Evolutionary conservation across 768 basidiomycete genomes (phyloP), one percentile per base, ranked within the genome.

Genomic region (Chalciporus piperatus): DNA sequence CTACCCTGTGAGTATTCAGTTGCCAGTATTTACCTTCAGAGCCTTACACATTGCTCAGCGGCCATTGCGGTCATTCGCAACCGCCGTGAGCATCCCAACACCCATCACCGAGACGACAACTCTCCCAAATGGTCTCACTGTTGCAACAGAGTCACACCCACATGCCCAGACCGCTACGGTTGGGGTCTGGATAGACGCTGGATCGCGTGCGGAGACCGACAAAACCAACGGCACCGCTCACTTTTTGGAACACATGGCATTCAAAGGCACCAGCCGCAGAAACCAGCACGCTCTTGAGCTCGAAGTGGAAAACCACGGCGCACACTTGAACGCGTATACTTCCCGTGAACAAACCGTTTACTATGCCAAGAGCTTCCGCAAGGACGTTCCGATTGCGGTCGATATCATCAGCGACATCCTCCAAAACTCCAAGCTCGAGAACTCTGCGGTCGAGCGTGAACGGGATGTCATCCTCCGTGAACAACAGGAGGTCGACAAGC

Each of bases 301-400:
- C 51, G 94, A 98, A 71, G 96, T 98, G 20, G 97, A 99, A 76
- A 95, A 97, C 74, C 79, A 98, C 51, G 97, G 97, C 59, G 92
- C 95, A 16, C 94, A 98, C 70, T 75, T 99, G 51, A 98, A 98
- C 69, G 96, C 97, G 44, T 98, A 98, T 75, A 99, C 97, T 9
- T 97, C 95, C 22, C 83, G 97, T 55, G 97, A 99, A 75, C 96
- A 98, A 74, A 99, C 97, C 19, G 95, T 98, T 50, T 99, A 98
- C 78, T 98, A 98, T 67, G 96, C 96, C 64, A 98, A 98, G 80
- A 87, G 89, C 68, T 98, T 99, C 84, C 82, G 88, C 70, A 89
- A 94, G 78, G 97, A 98, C 69, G 91, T 98, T 11, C 80, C 85
- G 12, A 77, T 79, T 44, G 84, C 92, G 30, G 93, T 98, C 51